Evolutionary conservation across 306 rosid species (phyloP), one percentile per base, ranked within the genome.

Genomic region (Benincasa hispida): DNA sequence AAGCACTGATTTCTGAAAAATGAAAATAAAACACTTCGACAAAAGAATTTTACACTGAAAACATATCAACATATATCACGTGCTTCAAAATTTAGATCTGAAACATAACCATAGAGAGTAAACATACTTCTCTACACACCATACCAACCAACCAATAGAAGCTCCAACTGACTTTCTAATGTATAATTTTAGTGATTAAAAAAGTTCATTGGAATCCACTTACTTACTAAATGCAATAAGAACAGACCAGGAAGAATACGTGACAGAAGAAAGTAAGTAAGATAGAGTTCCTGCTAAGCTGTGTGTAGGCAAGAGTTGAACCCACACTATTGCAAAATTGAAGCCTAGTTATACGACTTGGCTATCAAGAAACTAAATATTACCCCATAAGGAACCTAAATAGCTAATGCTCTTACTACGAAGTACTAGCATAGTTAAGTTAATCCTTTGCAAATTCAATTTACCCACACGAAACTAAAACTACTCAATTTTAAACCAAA

Each of bases 1-100:
- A 58, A 93, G 92, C 74, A 62, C 89, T 6, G 91, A 88, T 82
- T 87, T 91, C 98, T 93, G 79, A 22, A 79, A 76, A 54, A 74
- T 58, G 74, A n/a, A 67, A 21, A 21, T 8, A 11, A 32, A 9
- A 48, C 8, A 10, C 10, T 18, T 15, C 42, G 48, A 58, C 11
- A 45, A 4, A 42, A 47, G 14, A 63, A 5, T 5, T 34, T 51
- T 4, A n/a, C 18, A 5, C n/a, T 14, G 5, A 63, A 73, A 15
- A 17, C n/a, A 56, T 55, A 32, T 24, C 24, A 67, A 62, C 15
- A 39, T 67, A 21, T 60, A 72, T 25, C 42, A 28, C 25, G 21
- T 35, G 48, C 25, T n/a, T 34, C 4, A 15, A 30, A 30, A 30
- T 14, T 62, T 67, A 39, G 19, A 21, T 67, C 73, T 66, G 21